These are phyloP conservation scores for Ceratocystis variospora DNA, from an alignment of 2,329 filamentous ascomycete species.

Conservation along the genomic window DNA sequence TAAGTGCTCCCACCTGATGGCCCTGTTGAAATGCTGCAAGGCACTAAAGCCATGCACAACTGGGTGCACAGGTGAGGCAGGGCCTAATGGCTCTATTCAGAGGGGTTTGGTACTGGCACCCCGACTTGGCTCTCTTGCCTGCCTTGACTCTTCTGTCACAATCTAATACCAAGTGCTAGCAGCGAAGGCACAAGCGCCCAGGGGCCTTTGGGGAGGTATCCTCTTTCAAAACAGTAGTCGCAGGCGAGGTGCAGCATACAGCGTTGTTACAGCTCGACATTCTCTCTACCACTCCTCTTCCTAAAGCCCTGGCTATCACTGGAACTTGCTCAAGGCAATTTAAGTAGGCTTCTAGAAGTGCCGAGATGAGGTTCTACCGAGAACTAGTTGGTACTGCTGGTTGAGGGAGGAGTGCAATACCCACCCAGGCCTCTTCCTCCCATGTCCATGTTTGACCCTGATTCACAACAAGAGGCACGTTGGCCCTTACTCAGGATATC, in stretches of 20 bases:
- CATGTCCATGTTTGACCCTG: neutral
- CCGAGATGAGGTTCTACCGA: neutral
- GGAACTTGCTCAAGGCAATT: neutral
- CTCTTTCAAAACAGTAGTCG: neutral
- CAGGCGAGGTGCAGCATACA: neutral
- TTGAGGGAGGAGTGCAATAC: neutral
- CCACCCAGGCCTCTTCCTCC: neutral
- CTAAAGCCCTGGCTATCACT: neutral
- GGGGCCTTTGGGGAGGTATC: neutral
- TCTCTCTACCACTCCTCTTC: neutral
- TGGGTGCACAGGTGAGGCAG: neutral
- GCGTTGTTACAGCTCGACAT: neutral
- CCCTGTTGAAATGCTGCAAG: neutral
- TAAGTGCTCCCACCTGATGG: neutral
- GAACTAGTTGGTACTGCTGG: neutral
- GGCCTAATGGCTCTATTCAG: neutral
- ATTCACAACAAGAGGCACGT: neutral
- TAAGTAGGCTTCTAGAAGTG: conserved; percentile 1
- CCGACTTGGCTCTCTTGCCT: neutral
- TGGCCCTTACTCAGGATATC: neutral
- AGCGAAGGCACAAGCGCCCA: neutral
- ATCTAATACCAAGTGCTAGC: neutral
- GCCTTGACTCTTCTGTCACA: neutral
- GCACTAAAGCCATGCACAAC: neutral
- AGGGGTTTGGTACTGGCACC: neutral